phyloP scores from a whole-genome alignment of 345 rosid species.

The Salix exigua region DNA sequence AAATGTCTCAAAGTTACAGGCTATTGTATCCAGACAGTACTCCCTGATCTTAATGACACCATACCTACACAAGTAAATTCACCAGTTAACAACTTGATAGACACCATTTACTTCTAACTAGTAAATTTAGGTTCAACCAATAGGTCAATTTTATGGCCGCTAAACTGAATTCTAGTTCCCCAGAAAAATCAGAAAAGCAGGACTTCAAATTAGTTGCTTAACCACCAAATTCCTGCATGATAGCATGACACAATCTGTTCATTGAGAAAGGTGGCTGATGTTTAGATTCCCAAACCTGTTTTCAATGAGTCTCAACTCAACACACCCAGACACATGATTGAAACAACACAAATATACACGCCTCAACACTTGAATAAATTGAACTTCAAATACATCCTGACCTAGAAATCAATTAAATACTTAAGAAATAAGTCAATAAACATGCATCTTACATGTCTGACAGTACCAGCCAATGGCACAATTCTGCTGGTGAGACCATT shows the following conservation, averaged over 20 bases:
- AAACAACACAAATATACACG: not conserved
- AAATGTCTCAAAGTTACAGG: conserved; percentile 90
- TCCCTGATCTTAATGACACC: conserved; percentile 89
- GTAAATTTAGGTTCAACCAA: not conserved
- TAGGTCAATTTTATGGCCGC: not conserved
- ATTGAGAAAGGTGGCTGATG: not conserved
- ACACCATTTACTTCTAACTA: not conserved
- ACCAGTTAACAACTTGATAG: not conserved
- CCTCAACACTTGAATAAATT: not conserved
- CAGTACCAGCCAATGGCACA: conserved; percentile 83
- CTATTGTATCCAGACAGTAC: conserved; percentile 73
- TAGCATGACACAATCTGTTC: not conserved
- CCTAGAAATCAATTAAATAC: not conserved
- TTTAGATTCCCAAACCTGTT: not conserved
- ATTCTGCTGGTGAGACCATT: conserved; percentile 72
- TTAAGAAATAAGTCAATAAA: conserved; percentile 4
- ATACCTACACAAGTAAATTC: conserved; percentile 50
- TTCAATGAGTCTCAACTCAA: too few relatives aligned
- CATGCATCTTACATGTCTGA: conserved; percentile 70
- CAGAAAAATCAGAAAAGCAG: not conserved
- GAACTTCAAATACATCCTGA: not conserved
- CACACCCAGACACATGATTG: too few relatives aligned
- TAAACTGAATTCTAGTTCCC: not conserved
- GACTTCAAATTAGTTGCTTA: not conserved
- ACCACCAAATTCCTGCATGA: not conserved